These are phyloP conservation scores for Kurtzmaniella quercitrusa DNA, from an alignment of 1,139 yeast species.

Conservation along the genomic window DNA sequence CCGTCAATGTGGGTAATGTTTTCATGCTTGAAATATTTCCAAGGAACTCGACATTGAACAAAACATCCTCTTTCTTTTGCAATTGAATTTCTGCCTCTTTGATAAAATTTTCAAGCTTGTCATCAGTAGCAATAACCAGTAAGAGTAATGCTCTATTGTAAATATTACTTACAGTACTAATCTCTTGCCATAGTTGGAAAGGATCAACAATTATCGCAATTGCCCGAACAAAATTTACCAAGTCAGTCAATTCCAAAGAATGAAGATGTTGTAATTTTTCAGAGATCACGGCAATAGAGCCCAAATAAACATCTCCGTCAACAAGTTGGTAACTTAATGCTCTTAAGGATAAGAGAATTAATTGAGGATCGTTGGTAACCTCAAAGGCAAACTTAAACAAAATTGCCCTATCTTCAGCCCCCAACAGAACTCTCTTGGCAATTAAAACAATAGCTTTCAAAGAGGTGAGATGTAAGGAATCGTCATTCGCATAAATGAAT, in stretches of 20 bases:
- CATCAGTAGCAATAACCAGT: constrained; percentile 24
- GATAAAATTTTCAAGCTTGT: constrained; percentile 25
- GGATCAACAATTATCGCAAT: background rate
- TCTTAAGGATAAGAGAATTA: constrained; percentile 1
- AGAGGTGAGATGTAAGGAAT: constrained; percentile 20
- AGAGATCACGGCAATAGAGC: constrained; percentile 12
- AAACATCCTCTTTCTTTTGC: constrained; percentile 14
- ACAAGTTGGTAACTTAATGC: constrained; percentile 3
- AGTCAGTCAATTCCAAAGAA: background rate
- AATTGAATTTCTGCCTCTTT: constrained; percentile 27
- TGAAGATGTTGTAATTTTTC: constrained; percentile 6
- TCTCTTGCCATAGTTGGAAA: background rate
- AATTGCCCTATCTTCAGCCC: background rate
- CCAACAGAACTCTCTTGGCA: background rate
- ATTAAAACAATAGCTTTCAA: constrained; percentile 16
- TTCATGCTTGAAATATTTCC: constrained; percentile 43
- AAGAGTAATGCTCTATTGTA: background rate
- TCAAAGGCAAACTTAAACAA: constrained; percentile 1
- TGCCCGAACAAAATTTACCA: background rate
- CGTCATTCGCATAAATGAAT: constrained; percentile 23
- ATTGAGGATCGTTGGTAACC: constrained; percentile 2
- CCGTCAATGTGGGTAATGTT: constrained; percentile 18
- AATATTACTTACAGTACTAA: background rate
- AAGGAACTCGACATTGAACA: constrained; percentile 35
- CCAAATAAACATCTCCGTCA: constrained; percentile 8